Evolutionary conservation across 768 basidiomycete species (phyloP).

Genomic region (Cubamyces sp.): DNA sequence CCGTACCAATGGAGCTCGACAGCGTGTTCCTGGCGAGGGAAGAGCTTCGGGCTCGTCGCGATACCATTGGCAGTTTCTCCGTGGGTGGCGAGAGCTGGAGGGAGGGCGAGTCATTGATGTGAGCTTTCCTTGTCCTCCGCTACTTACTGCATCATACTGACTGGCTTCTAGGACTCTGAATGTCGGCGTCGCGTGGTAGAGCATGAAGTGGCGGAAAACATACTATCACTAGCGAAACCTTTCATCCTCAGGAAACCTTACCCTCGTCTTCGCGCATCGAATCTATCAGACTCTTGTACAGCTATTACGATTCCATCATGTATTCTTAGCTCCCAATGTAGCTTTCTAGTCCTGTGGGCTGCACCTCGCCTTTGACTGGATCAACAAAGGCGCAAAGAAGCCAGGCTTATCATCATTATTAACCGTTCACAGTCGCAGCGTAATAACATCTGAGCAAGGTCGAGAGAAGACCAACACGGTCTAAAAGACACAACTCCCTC

Average conservation of each 20-base stretch:
- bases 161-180: not conserved
- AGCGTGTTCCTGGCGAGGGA: not conserved
- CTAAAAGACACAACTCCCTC: too few relatives aligned
- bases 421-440: too few relatives aligned
- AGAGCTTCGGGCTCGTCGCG: not conserved
- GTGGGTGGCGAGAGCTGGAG: constrained; percentile 21
- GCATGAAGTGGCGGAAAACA: not conserved
- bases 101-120: constrained; percentile 25
- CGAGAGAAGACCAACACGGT: not conserved
- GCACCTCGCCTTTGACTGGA: too few relatives aligned
- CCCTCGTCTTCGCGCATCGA: not conserved
- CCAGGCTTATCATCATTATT: too few relatives aligned
- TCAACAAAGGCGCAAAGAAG: too few relatives aligned
- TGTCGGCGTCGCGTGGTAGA: constrained; percentile 21
- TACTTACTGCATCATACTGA: not conserved
- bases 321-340: not conserved
- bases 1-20: constrained; percentile 7
- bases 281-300: not conserved
- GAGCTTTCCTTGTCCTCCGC: not conserved
- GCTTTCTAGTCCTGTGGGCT: not conserved
- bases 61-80: constrained; percentile 1
- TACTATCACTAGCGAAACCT: not conserved
- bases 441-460: too few relatives aligned
- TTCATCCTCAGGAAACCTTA: not conserved
- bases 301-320: not conserved